Evolutionary conservation across 768 basidiomycete species (phyloP), one percentile per base, ranked within the genome.

Genomic region (Mycena crocata): DNA sequence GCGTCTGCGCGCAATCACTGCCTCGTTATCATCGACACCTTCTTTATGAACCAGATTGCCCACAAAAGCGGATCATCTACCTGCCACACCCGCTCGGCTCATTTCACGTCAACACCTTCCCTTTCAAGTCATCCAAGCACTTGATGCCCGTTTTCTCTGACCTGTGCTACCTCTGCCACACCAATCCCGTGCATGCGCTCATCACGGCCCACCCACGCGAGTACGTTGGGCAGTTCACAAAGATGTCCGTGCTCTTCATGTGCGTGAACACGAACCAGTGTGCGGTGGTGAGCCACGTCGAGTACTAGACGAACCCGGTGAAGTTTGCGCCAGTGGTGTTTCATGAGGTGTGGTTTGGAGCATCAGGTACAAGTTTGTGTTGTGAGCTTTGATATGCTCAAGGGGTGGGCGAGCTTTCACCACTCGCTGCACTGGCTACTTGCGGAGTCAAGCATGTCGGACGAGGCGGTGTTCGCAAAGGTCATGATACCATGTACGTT

Each of bases 111-210:
- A 96, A 98, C 51, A 88, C 89, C 42, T 88, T 89, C 64, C 91
- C 93, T 0, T 98, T 98, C 88, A 92, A 93, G n/a, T n/a, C n/a
- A 78, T 94, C 93, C 21, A 98, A 98, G 76, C 92, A 96, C 12
- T 98, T 97, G 80, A 93, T 96, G 90, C 93, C 94, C 2, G 89
- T 99, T 49, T 97, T 98, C 77, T 92, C 92, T 71, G 94, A 96
- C 77, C 85, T 99, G 32, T 88, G 94, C 13, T 94, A 94, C 70
- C 86, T 95, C 31, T 92, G 91, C 74, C 90, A 93, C 73, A 95
- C 93, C 30, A 80, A 88, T 70, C 87, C 89, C 19, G 94, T 96
- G 5, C 93, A 95, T 68, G 84, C 86, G 59, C 83, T 94, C 68
- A 92, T 99, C 66, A 90, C 92, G 1, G 83, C 83, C 51, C 86